Evolutionary conservation across 148 eudicot genomes (phyloP), one percentile per base, ranked within the genome.

Genomic region (Rhododendron ovatum): DNA sequence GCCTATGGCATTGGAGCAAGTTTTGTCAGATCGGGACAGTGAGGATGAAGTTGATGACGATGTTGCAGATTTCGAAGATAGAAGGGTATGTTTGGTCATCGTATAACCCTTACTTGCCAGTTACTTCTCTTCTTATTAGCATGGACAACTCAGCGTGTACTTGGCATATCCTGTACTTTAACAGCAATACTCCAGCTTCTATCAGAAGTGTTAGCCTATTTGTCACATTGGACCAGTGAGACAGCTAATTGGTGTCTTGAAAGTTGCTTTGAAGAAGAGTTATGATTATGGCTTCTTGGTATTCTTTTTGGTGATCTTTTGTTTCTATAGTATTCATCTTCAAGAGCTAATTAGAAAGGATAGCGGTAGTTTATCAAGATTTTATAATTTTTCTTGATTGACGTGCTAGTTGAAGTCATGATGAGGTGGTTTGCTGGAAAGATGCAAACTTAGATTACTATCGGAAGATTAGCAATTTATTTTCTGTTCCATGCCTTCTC

Each of bases 41-140:
- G 99, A 97, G 91, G 99, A 97, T 91, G 99, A 97, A 93, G 99
- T 95, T 87, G 99, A 97, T 88, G 98, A 97, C 87, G 99, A 97
- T 91, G 98, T 97, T 74, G 98, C 94, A n/a, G 98, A 97, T 92
- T 87, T 97, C 83, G 98, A 97, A 91, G 98, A 97, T 89, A 90
- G 95, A 90, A 93, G 98, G 95, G 99, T 97, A 91, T 86, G 94
- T 74, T 81, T 43, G 28, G 20, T 12, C 5, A 18, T 37, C 28
- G 33, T 67, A 22, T 59, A 81, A 67, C 55, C 65, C 86, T 48
- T 89, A 71, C 61, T 33, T 22, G 28, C 6, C 59, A 45, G 13
- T 43, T 2, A 65, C 17, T 78, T 71, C 73, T 5, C 24, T 83
- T 82, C 67, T 12, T 18, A 22, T 26, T 18, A 5, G 57, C 65